These are phyloP conservation scores for Quercus glauca DNA, from an alignment of 306 rosid species.

Conservation along the genomic window DNA sequence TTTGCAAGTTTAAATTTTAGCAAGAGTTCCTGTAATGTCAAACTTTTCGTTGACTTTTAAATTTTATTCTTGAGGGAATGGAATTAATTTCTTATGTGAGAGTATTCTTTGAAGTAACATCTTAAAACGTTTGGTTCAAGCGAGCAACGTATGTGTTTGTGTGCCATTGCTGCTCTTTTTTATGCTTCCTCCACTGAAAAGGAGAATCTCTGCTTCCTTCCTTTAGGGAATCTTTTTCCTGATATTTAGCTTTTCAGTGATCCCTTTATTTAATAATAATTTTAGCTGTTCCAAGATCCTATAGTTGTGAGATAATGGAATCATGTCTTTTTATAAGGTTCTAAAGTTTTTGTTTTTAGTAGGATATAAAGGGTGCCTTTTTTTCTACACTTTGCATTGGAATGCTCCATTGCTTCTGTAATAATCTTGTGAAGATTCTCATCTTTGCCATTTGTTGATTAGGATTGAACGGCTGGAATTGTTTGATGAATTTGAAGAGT, in stretches of 20 bases:
- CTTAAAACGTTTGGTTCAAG: neutral
- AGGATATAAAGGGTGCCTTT: conserved; percentile 10
- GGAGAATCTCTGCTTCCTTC: conserved; percentile 1
- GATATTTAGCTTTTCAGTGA: neutral
- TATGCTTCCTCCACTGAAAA: neutral
- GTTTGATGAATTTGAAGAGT: conserved; percentile 97
- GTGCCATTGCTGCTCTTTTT: neutral
- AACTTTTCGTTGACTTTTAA: neutral
- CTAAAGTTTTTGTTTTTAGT: conserved; percentile 22
- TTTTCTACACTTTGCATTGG: conserved; percentile 26
- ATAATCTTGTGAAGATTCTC: conserved; percentile 31
- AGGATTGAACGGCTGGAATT: conserved; percentile 95
- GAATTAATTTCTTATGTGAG: neutral
- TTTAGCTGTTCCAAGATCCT: conserved; percentile 6
- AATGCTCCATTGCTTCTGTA: conserved; percentile 20
- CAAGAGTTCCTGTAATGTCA: neutral
- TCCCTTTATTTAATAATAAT: neutral
- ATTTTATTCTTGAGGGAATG: neutral
- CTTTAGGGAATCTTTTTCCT: conserved; percentile 11
- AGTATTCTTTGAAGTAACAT: neutral
- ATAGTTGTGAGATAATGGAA: conserved; percentile 23
- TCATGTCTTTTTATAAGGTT: conserved; percentile 21
- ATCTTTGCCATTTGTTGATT: conserved; percentile 26
- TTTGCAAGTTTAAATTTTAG: neutral
- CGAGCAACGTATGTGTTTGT: neutral